A percentile compares a stretch with the other conserved stretches of the same genome.
These are phyloP conservation scores for Saccharomycopsis olivae DNA, from an alignment of 805 yeast species.

Conservation along the genomic window DNA sequence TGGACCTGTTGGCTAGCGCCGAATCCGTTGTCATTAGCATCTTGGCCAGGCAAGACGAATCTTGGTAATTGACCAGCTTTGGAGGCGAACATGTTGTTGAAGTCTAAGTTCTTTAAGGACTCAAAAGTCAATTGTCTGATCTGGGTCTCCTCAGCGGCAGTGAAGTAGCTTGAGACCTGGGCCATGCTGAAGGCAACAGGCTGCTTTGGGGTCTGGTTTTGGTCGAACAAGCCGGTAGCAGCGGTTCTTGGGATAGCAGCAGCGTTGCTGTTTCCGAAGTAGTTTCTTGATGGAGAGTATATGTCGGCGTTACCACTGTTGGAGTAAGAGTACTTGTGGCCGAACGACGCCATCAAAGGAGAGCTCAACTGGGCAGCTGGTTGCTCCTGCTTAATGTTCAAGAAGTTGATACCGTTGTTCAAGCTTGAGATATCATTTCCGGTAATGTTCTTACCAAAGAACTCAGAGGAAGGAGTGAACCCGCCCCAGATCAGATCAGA, in stretches of 20 bases:
- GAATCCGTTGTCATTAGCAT: background rate
- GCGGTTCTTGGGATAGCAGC: slow-evolving; percentile 7
- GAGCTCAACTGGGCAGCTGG: slow-evolving; percentile 8
- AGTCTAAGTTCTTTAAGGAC: slow-evolving; percentile 18
- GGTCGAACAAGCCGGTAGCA: slow-evolving; percentile 3
- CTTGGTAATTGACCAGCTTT: slow-evolving; percentile 17
- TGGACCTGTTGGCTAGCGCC: slow-evolving; percentile 7
- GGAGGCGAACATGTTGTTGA: slow-evolving; percentile 21
- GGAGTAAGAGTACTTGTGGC: slow-evolving; percentile 4
- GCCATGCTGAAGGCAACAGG: background rate
- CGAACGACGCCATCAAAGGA: slow-evolving; percentile 9
- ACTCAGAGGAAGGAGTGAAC: slow-evolving; percentile 15
- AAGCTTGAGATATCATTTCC: slow-evolving; percentile 2
- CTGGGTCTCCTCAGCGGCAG: slow-evolving; percentile 4
- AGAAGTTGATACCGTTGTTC: slow-evolving; percentile 9
- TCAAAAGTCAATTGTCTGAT: slow-evolving; percentile 15
- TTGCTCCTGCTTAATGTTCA: slow-evolving; percentile 4
- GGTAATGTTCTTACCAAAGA: slow-evolving; percentile 14
- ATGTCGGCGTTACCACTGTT: background rate
- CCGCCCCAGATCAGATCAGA: slow-evolving; percentile 15
- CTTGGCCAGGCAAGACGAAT: slow-evolving; percentile 15
- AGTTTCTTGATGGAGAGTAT: background rate
- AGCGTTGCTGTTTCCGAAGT: slow-evolving; percentile 1
- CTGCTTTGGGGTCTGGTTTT: slow-evolving; percentile 6
- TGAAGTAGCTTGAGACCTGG: slow-evolving; percentile 13